Percentiles rank a stretch among this genome's conserved stretches.
phyloP scores from a whole-genome alignment of 2,329 filamentous ascomycete species.

The Fusarium concolor region DNA sequence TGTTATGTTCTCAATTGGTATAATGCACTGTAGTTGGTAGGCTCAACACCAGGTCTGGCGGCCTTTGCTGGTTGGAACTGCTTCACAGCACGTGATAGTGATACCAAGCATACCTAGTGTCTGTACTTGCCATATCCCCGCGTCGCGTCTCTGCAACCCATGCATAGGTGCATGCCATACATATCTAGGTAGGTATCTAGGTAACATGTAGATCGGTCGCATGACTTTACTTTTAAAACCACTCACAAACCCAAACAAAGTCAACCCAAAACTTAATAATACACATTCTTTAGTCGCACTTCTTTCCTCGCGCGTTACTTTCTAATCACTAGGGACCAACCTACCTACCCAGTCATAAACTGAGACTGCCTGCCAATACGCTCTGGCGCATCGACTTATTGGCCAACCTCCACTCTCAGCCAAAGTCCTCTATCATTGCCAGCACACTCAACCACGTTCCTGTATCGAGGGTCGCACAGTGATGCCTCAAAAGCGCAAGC shows the following conservation, averaged over 20 bases:
- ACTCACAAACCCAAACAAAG: not conserved
- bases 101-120: too few relatives aligned
- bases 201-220: constrained; percentile 3
- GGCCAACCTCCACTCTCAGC: not conserved
- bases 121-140: constrained; percentile 7
- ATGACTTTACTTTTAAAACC: constrained; percentile 6
- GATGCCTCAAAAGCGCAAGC: constrained; percentile 56
- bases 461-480: constrained; percentile 33
- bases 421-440: not conserved
- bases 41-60: not conserved
- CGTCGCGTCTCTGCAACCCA: constrained; percentile 22
- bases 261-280: not conserved
- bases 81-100: constrained; percentile 1
- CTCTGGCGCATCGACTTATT: constrained; percentile 1
- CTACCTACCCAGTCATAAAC: not conserved
- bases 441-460: not conserved
- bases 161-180: not conserved
- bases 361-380: not conserved
- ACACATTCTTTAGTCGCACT: not conserved
- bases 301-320: not conserved
- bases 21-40: not conserved
- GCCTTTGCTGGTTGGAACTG: not conserved
- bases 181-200: not conserved
- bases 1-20: too few relatives aligned
- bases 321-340: not conserved